Percentiles rank a stretch among this genome's conserved stretches.
phyloP scores from a whole-genome alignment of 768 basidiomycete species.

The Royoungia palumana region DNA sequence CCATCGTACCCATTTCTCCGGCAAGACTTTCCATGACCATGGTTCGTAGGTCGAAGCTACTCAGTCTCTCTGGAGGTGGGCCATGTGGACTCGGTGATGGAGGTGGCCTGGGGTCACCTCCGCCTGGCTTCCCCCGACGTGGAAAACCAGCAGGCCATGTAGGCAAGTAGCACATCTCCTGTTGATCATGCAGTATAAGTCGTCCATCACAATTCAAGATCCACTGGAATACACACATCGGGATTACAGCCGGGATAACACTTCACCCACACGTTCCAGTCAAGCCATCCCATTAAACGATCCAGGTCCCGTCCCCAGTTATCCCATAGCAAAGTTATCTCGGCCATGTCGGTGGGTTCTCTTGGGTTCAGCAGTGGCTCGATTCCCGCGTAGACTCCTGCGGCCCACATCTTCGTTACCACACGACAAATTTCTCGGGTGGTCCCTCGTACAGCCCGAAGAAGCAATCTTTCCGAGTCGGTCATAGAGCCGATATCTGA shows the following conservation, averaged over 20 bases:
- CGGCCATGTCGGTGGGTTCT: neutral
- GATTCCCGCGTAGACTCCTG: constrained; percentile 21
- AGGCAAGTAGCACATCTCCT: constrained; percentile 8
- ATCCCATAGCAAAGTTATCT: constrained; percentile 4
- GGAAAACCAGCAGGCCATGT: constrained; percentile 1
- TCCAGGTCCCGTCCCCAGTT: constrained; percentile 35
- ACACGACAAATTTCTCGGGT: neutral
- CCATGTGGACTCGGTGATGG: too few relatives aligned
- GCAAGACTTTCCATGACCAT: neutral
- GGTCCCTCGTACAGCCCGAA: neutral
- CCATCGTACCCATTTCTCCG: too few relatives aligned
- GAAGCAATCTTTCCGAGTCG: constrained; percentile 6
- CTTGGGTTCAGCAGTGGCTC: neutral
- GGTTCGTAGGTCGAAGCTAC: neutral
- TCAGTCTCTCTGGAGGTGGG: neutral
- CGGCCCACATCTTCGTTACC: constrained; percentile 1
- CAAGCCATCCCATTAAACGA: constrained; percentile 44
- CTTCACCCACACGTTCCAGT: constrained; percentile 47
- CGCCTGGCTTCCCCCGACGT: too few relatives aligned
- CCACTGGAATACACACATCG: constrained; percentile 27
- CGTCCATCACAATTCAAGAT: neutral
- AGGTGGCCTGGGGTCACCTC: too few relatives aligned
- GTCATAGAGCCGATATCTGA: constrained; percentile 11
- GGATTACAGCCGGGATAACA: constrained; percentile 44
- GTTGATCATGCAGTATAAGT: neutral